Percentiles rank a stretch among this genome's conserved stretches.
Evolutionary conservation across 257 asterid species (phyloP).

Genomic region (Paulownia fortunei): DNA sequence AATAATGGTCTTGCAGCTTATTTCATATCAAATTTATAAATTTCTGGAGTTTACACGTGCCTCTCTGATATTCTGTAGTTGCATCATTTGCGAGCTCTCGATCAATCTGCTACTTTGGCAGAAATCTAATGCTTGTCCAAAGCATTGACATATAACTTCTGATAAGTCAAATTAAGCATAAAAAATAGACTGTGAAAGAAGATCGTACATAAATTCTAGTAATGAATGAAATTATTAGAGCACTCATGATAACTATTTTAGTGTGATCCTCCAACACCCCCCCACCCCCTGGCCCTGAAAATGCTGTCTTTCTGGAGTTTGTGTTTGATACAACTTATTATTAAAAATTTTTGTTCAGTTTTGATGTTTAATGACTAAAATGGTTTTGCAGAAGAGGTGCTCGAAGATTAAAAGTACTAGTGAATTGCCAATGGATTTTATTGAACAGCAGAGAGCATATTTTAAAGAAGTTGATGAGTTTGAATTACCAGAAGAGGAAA

Average conservation of each 20-base stretch:
- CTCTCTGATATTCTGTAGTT: neutral
- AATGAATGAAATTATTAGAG: neutral
- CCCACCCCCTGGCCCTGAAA: neutral
- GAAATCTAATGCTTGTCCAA: neutral
- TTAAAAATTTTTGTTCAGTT: neutral
- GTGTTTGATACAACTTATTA: neutral
- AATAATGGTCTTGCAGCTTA: constrained; percentile 9
- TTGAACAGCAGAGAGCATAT: constrained; percentile 65
- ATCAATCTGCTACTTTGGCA: neutral
- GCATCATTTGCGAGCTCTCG: neutral
- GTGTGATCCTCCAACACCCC: neutral
- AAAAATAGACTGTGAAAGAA: neutral
- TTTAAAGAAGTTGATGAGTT: constrained; percentile 76
- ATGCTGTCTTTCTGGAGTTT: neutral
- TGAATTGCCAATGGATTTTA: constrained; percentile 58
- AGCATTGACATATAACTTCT: neutral
- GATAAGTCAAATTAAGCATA: neutral
- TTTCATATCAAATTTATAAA: neutral
- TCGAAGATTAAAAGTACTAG: constrained; percentile 9
- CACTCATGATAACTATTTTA: neutral
- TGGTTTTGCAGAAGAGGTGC: constrained; percentile 60
- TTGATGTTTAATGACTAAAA: constrained; percentile 15
- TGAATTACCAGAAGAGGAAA: constrained; percentile 79
- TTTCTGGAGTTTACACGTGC: neutral
- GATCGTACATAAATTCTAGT: neutral